These are phyloP conservation scores for Stachybotrys chlorohalonatus DNA, from an alignment of 2,329 filamentous ascomycete species.

Conservation along the genomic window DNA sequence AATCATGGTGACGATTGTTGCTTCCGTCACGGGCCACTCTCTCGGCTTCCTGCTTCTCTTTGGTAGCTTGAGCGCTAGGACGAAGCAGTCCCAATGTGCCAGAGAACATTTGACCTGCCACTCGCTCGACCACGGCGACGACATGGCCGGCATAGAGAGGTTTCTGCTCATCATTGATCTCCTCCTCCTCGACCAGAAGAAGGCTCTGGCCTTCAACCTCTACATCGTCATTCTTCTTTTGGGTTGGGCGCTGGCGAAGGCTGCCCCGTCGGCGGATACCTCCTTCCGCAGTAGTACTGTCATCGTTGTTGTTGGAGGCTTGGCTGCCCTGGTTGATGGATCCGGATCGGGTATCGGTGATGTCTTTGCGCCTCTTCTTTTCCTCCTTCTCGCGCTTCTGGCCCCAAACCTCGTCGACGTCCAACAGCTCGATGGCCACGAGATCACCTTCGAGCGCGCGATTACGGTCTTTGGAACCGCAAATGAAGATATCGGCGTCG, in stretches of 20 bases:
- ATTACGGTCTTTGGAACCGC: constrained; percentile 97
- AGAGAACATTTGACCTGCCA: constrained; percentile 98
- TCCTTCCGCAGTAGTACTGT: constrained; percentile 60
- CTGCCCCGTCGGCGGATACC: constrained; percentile 88
- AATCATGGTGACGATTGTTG: constrained; percentile 61
- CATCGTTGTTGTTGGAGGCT: constrained; percentile 51
- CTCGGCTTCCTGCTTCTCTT: constrained; percentile 98
- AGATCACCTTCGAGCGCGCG: constrained; percentile 92
- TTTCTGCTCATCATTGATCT: constrained; percentile 97
- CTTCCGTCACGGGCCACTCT: constrained; percentile 80
- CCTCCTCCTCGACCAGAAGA: constrained; percentile 93
- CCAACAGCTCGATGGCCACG: constrained; percentile 89
- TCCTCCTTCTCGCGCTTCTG: constrained; percentile 99
- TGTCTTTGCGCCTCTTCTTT: constrained; percentile 99
- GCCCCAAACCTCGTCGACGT: constrained; percentile 96
- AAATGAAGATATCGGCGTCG: constrained; percentile 98
- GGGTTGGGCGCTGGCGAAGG: constrained; percentile 89
- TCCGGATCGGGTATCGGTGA: constrained; percentile 78
- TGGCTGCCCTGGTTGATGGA: constrained; percentile 65
- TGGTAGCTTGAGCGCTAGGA: constrained; percentile 95
- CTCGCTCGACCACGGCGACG: constrained; percentile 93
- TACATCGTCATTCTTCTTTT: constrained; percentile 99
- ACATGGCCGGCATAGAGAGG: constrained; percentile 95
- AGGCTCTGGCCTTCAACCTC: constrained; percentile 97
- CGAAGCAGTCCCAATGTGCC: constrained; percentile 88